A percentile compares a stretch with the other conserved stretches of the same genome.
phyloP scores from a whole-genome alignment of 768 basidiomycete genomes.

The Termitomyces sp. region DNA sequence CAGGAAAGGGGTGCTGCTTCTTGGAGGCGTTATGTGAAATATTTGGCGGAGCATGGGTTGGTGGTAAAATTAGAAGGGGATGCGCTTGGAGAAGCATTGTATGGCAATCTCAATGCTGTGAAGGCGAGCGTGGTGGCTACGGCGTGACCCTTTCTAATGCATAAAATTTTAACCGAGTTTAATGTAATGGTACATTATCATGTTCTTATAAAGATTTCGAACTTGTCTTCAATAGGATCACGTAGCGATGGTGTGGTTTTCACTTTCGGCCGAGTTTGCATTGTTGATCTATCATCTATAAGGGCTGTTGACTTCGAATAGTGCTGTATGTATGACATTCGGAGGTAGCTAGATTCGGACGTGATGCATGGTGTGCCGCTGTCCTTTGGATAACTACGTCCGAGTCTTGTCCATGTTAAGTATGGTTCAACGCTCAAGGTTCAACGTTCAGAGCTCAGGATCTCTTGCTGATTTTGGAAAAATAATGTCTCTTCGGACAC shows the following conservation, averaged over 20 bases:
- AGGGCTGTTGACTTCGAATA: neutral
- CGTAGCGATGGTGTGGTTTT: neutral
- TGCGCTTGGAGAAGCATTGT: constrained; percentile 35
- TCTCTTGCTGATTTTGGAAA: too few species aligned
- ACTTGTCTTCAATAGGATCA: neutral
- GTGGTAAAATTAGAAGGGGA: constrained; percentile 45
- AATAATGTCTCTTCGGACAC: too few species aligned
- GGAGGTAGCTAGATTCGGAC: neutral
- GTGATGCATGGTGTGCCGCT: neutral
- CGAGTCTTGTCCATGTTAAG: too few species aligned
- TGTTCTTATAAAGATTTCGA: neutral
- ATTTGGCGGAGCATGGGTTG: constrained; percentile 43
- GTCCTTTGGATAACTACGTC: neutral
- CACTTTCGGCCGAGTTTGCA: neutral
- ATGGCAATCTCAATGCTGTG: constrained; percentile 28
- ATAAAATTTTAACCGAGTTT: neutral
- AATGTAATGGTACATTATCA: neutral
- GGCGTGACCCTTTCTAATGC: constrained; percentile 1
- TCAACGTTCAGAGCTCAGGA: too few species aligned
- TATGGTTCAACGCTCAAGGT: too few species aligned
- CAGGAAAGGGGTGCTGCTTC: constrained; percentile 42
- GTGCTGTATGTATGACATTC: neutral
- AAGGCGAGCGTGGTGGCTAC: constrained; percentile 1
- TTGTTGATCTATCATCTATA: neutral
- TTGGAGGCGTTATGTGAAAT: constrained; percentile 60